These are phyloP conservation scores for Coniferiporia weirii DNA, from an alignment of 1,284 basidiomycete species.

Conservation along the genomic window DNA sequence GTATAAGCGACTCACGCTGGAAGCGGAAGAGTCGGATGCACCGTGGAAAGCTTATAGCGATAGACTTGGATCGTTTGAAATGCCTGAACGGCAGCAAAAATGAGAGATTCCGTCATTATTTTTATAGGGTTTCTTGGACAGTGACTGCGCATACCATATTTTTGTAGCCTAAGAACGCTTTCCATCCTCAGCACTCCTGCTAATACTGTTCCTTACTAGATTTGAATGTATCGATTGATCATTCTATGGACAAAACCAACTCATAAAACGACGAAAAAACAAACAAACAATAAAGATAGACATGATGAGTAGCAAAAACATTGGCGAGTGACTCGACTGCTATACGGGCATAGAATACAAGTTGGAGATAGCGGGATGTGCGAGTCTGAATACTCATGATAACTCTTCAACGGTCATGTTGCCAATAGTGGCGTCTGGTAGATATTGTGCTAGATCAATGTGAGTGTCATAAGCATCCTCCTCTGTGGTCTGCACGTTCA, in stretches of 20 bases:
- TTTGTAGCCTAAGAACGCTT: no score
- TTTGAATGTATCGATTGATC: no score
- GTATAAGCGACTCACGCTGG: slow-evolving; percentile 14
- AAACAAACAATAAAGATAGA: background rate
- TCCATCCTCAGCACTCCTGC: no score
- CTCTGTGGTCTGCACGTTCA: background rate
- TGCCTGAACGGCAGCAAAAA: background rate
- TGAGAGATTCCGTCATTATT: background rate
- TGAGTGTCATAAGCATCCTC: background rate
- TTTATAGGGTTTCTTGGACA: no score
- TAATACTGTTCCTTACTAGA: no score
- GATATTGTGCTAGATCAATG: slow-evolving; percentile 4
- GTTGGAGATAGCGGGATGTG: no score
- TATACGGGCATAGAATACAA: background rate
- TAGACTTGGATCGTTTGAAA: slow-evolving; percentile 14
- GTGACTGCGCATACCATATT: no score
- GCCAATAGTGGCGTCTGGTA: background rate
- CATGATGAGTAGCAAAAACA: background rate
- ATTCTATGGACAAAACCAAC: no score
- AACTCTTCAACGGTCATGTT: slow-evolving; percentile 18
- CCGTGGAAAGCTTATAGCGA: slow-evolving; percentile 19
- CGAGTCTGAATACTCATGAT: background rate
- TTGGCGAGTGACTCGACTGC: background rate
- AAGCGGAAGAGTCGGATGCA: slow-evolving; percentile 13
- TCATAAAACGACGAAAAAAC: background rate